Percentiles rank a stretch among this genome's conserved stretches.
Conservation (phyloP, 495 filamentous ascomycete species). For the Aspergillus mulundensis region DNA sequence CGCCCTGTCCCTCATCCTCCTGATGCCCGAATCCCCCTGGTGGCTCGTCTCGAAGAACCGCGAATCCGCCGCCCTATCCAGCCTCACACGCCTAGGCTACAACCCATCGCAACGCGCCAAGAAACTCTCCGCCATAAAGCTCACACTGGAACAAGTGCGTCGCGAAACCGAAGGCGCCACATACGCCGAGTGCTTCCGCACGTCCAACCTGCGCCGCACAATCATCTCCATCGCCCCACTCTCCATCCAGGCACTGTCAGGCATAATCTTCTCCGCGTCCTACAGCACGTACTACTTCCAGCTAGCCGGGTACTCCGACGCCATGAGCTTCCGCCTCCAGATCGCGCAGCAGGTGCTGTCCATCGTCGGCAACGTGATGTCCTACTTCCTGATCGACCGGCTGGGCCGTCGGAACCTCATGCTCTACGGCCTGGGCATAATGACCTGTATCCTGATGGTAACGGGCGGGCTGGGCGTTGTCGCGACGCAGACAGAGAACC, state of each 20-base stretch:
- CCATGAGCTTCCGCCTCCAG: slow-evolving; percentile 8
- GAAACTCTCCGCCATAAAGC: slow-evolving; percentile 4
- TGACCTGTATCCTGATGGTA: slow-evolving; percentile 6
- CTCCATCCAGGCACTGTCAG: slow-evolving; percentile 7
- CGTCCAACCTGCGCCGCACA: slow-evolving; percentile 10
- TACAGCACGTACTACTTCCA: slow-evolving; percentile 13
- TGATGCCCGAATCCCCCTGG: slow-evolving; percentile 24
- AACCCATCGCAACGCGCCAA: not conserved
- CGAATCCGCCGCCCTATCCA: not conserved
- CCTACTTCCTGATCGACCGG: slow-evolving; percentile 9
- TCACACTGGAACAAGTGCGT: slow-evolving; percentile 1
- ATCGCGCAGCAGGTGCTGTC: slow-evolving; percentile 7
- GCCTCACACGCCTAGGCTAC: slow-evolving; percentile 1
- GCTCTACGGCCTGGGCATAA: slow-evolving; percentile 2
- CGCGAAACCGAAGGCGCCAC: slow-evolving; percentile 6
- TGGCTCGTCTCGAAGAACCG: slow-evolving; percentile 16
- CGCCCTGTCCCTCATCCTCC: not conserved
- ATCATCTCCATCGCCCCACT: slow-evolving; percentile 9
- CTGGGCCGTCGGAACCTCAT: slow-evolving; percentile 9
- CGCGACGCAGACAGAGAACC: not conserved
- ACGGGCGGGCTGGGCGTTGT: slow-evolving; percentile 9
- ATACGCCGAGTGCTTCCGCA: slow-evolving; percentile 10
- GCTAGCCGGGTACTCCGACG: slow-evolving; percentile 3
- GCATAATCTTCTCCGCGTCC: not conserved
- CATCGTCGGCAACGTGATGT: slow-evolving; percentile 7